Evolutionary conservation across 495 filamentous ascomycete species (phyloP).

Genomic region (Cercophora newfieldiana): DNA sequence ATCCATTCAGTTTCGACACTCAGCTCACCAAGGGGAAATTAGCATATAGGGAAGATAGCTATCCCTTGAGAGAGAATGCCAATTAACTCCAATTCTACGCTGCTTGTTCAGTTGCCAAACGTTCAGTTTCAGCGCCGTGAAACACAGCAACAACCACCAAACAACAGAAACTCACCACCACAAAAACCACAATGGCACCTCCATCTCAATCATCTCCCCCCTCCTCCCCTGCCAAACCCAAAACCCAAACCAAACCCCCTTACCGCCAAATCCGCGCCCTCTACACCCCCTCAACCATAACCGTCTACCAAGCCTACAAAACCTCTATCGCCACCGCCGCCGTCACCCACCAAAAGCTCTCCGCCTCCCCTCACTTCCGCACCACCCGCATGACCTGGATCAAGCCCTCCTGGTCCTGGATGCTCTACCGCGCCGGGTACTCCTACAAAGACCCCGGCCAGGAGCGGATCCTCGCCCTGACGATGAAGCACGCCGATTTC

Average conservation of each 20-base stretch:
- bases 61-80: too few relatives aligned
- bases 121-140: neutral
- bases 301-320: slow-evolving; percentile 65
- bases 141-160: neutral
- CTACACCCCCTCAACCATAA: slow-evolving; percentile 51
- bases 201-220: neutral
- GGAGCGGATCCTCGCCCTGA: slow-evolving; percentile 55
- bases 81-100: too few relatives aligned
- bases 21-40: neutral
- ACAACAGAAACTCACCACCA: too few relatives aligned
- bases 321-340: slow-evolving; percentile 54
- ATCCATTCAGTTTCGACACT: neutral
- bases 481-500: slow-evolving; percentile 49
- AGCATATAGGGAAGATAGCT: neutral
- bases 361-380: slow-evolving; percentile 53
- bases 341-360: slow-evolving; percentile 51
- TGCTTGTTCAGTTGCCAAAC: too few relatives aligned
- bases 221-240: neutral
- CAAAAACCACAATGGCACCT: neutral
- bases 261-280: slow-evolving; percentile 57
- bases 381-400: slow-evolving; percentile 65
- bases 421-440: slow-evolving; percentile 62
- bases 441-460: slow-evolving; percentile 51
- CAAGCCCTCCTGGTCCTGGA: slow-evolving; percentile 66
- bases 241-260: slow-evolving; percentile 24